Conservation (phyloP, 2,329 filamentous ascomycete species). For the Verticillium nonalfalfae region DNA sequence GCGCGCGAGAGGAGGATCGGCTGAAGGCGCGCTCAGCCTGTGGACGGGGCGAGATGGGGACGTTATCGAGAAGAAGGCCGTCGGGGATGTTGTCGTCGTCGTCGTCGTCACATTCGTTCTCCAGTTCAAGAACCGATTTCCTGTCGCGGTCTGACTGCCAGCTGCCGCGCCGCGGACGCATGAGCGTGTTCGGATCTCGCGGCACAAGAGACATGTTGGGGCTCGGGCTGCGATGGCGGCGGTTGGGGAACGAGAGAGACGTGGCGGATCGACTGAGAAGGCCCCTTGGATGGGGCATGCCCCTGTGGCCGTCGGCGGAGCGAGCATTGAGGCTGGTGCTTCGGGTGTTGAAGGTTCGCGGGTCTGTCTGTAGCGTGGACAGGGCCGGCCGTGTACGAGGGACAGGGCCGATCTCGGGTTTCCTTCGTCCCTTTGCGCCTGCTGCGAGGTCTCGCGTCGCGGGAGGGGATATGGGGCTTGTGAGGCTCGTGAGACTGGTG, state of each 20-base stretch:
- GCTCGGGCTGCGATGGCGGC: constrained; percentile 44
- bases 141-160: constrained; percentile 63
- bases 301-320: constrained; percentile 19
- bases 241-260: constrained; percentile 24
- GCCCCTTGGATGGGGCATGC: constrained; percentile 12
- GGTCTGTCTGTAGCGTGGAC: constrained; percentile 37
- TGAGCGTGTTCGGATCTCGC: constrained; percentile 29
- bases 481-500: constrained; percentile 12
- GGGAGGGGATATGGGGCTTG: constrained; percentile 13
- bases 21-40: constrained; percentile 48
- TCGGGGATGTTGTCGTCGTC: constrained; percentile 69
- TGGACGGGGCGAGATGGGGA: constrained; percentile 72
- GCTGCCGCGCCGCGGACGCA: constrained; percentile 51
- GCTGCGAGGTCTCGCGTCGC: constrained; percentile 21
- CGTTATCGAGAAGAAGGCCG: constrained; percentile 72
- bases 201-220: constrained; percentile 40
- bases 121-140: constrained; percentile 64
- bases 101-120: constrained; percentile 70
- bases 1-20: constrained; percentile 43
- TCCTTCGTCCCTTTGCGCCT: constrained; percentile 5
- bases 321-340: constrained; percentile 37
- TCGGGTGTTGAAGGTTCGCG: constrained; percentile 41
- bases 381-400: constrained; percentile 31
- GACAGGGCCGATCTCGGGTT: background rate
- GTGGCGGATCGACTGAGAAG: constrained; percentile 31